A percentile compares a stretch with the other conserved stretches of the same genome.
phyloP scores from a whole-genome alignment of 1,139 yeast genomes.

The Protomyces lactucae-debilis region DNA sequence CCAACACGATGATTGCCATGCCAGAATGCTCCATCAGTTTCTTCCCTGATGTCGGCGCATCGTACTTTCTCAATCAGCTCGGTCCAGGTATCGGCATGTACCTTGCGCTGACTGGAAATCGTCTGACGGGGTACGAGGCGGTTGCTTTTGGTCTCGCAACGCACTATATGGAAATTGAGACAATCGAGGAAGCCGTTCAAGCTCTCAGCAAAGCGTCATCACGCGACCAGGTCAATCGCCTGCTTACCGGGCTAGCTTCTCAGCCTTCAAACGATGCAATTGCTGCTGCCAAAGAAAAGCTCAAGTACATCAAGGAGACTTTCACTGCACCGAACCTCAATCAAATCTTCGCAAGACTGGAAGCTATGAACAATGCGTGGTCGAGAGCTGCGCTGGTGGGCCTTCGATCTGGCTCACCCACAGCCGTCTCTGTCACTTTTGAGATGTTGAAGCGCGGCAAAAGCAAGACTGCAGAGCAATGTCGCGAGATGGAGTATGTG shows the following conservation, averaged over 20 bases:
- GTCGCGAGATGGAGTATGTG: slow-evolving; percentile 66
- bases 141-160: slow-evolving; percentile 79
- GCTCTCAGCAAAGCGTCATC: slow-evolving; percentile 44
- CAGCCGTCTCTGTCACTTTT: slow-evolving; percentile 68
- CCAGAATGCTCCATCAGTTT: slow-evolving; percentile 97
- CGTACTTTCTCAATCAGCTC: slow-evolving; percentile 77
- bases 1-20: slow-evolving; percentile 87
- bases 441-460: slow-evolving; percentile 64
- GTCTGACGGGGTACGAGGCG: slow-evolving; percentile 70
- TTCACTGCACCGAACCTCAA: slow-evolving; percentile 59
- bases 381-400: slow-evolving; percentile 56
- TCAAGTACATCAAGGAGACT: slow-evolving; percentile 61
- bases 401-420: slow-evolving; percentile 59
- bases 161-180: slow-evolving; percentile 69
- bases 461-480: slow-evolving; percentile 55
- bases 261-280: slow-evolving; percentile 64
- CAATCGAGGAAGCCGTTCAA: slow-evolving; percentile 55
- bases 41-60: slow-evolving; percentile 92
- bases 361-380: slow-evolving; percentile 54
- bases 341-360: slow-evolving; percentile 55
- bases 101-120: slow-evolving; percentile 78
- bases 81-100: slow-evolving; percentile 81
- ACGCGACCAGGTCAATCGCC: slow-evolving; percentile 69
- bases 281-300: slow-evolving; percentile 49
- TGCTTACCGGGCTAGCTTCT: slow-evolving; percentile 53